Evolutionary conservation across 2,329 filamentous ascomycete species (phyloP).

Genomic region (Ascosphaera apis): DNA sequence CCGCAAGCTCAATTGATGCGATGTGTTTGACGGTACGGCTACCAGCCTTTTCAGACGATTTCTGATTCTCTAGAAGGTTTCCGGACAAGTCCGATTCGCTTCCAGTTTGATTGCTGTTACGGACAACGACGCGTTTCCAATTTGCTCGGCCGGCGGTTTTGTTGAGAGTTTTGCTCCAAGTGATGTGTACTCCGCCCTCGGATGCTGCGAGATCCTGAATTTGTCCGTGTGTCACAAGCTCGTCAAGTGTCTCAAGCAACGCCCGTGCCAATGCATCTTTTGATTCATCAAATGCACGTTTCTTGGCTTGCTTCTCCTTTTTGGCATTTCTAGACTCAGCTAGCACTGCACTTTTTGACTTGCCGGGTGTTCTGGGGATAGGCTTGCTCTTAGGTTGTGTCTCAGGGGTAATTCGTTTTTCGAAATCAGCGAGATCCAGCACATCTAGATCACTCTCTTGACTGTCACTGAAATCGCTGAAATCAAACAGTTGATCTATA

Average conservation of each 20-base stretch:
- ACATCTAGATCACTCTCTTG: no score
- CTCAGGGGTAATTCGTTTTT: background rate
- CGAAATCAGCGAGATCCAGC: constrained; percentile 1
- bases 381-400: constrained; percentile 1
- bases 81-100: no score
- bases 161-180: constrained; percentile 40
- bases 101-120: no score
- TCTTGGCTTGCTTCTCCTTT: constrained; percentile 14
- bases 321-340: constrained; percentile 12
- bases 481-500: no score
- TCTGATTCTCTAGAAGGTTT: no score
- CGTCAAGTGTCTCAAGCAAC: constrained; percentile 34
- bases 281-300: constrained; percentile 28
- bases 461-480: no score
- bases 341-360: constrained; percentile 11
- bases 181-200: constrained; percentile 34
- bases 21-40: constrained; percentile 24
- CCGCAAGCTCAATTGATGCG: constrained; percentile 66
- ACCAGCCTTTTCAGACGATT: no score
- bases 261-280: constrained; percentile 30
- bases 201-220: constrained; percentile 24
- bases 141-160: constrained; percentile 43
- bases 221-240: constrained; percentile 24
- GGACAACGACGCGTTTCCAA: constrained; percentile 49
- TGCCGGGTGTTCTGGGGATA: constrained; percentile 5